These are phyloP conservation scores for Arabidopsis suecica DNA, from an alignment of 345 rosid species.

Conservation along the genomic window DNA sequence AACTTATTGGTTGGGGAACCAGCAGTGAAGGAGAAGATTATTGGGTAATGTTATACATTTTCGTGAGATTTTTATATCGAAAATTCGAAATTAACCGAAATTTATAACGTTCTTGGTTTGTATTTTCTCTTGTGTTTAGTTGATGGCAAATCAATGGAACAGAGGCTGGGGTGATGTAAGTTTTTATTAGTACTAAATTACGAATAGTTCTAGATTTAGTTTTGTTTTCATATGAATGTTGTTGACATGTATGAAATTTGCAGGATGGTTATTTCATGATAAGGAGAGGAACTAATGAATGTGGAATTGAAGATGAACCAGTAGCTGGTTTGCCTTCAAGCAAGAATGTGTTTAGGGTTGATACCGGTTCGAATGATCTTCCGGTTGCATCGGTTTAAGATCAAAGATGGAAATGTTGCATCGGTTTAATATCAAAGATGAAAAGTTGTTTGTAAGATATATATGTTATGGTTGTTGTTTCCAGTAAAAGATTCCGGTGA, in stretches of 20 bases:
- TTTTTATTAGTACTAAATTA: constrained; percentile 22
- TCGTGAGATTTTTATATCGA: neutral
- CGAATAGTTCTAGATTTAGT: neutral
- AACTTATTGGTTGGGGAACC: constrained; percentile 98
- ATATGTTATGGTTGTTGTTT: constrained; percentile 26
- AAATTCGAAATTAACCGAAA: neutral
- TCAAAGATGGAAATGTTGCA: constrained; percentile 39
- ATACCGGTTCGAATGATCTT: constrained; percentile 42
- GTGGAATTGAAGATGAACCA: constrained; percentile 81
- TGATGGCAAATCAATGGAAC: constrained; percentile 96
- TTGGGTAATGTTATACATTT: constrained; percentile 60
- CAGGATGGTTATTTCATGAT: constrained; percentile 97
- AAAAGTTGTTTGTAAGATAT: constrained; percentile 31
- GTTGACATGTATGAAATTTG: constrained; percentile 31
- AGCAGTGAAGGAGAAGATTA: constrained; percentile 83
- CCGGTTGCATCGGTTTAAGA: constrained; percentile 52
- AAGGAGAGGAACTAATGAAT: constrained; percentile 85
- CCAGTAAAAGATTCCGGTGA: constrained; percentile 28
- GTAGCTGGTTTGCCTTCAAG: constrained; percentile 83
- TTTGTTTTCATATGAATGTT: constrained; percentile 13
- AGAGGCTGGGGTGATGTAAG: constrained; percentile 93
- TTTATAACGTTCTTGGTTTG: neutral
- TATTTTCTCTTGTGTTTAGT: constrained; percentile 54
- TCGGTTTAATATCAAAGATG: constrained; percentile 42
- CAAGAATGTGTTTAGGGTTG: constrained; percentile 68